These are phyloP conservation scores for Aspergillus brasiliensis DNA, from an alignment of 2,329 filamentous ascomycete genomes.

Conservation along the genomic window DNA sequence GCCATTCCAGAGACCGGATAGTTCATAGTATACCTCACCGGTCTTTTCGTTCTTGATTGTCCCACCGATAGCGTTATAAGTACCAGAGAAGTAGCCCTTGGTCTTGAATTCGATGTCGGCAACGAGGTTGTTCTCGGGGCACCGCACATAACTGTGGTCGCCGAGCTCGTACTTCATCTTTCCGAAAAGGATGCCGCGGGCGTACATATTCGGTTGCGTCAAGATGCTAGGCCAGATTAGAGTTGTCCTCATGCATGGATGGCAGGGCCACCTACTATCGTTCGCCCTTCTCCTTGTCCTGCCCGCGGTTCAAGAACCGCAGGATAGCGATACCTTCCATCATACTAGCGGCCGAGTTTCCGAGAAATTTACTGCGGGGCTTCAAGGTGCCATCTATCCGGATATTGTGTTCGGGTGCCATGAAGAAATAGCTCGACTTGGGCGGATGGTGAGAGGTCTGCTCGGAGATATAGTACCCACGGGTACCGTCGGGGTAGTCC, in stretches of 20 bases:
- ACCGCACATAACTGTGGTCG: conserved; percentile 90
- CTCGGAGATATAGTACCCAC: conserved; percentile 93
- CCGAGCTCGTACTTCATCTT: conserved; percentile 99
- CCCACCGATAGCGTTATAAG: conserved; percentile 94
- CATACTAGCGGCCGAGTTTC: conserved; percentile 94
- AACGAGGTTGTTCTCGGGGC: conserved; percentile 80
- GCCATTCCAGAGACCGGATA: conserved; percentile 89
- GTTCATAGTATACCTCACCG: conserved; percentile 83
- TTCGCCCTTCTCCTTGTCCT: conserved; percentile 66
- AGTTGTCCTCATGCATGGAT: conserved; percentile 4
- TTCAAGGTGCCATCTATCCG: conserved; percentile 95
- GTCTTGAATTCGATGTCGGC: conserved; percentile 98
- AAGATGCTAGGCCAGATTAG: conserved; percentile 64
- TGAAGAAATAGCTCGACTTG: conserved; percentile 99
- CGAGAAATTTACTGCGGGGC: conserved; percentile 89
- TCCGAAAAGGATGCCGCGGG: conserved; percentile 91
- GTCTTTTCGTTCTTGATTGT: conserved; percentile 85
- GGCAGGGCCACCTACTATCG: conserved; percentile 69
- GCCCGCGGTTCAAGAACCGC: conserved; percentile 75
- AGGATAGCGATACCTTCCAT: conserved; percentile 97
- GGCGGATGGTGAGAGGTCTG: conserved; percentile 98
- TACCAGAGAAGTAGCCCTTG: conserved; percentile 94
- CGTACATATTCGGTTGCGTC: conserved; percentile 99
- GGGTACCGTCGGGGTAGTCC: conserved; percentile 82
- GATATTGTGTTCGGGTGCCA: conserved; percentile 90